Conservation (phyloP, 345 rosid genomes). For the Kernera saxatilis region DNA sequence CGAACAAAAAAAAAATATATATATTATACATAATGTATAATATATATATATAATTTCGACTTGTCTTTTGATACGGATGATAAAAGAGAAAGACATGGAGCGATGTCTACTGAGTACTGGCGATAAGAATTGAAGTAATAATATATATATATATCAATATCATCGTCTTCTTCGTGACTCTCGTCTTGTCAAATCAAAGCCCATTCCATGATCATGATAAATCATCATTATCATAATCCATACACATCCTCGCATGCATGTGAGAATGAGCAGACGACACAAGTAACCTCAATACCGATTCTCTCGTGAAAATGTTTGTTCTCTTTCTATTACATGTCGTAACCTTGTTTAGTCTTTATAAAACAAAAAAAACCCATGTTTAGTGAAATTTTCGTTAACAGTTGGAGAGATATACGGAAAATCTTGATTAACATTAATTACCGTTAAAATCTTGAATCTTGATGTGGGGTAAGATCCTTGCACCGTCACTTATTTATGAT, state of each 20-base stretch:
- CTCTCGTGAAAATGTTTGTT: conserved; percentile 19
- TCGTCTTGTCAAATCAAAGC: conserved; percentile 35
- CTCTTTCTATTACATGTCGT: conserved; percentile 8
- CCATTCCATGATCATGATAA: conserved; percentile 12
- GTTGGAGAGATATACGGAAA: neutral
- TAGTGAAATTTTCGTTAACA: neutral
- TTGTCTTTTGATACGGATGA: conserved; percentile 18
- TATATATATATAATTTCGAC: neutral
- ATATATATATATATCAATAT: neutral
- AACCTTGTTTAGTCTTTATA: no score
- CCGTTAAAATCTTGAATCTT: neutral
- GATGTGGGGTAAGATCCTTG: conserved; percentile 9
- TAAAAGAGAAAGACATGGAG: conserved; percentile 31
- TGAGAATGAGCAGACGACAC: conserved; percentile 5
- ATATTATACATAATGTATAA: neutral
- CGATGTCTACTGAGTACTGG: conserved; percentile 21
- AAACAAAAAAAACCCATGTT: no score
- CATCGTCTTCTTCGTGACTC: conserved; percentile 21
- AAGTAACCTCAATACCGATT: conserved; percentile 5
- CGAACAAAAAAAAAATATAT: no score
- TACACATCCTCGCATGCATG: conserved; percentile 13
- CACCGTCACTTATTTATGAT: neutral
- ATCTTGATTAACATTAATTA: neutral
- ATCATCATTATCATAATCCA: neutral
- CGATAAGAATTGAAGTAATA: conserved; percentile 4